Percentiles rank a stretch among this genome's conserved stretches.
Evolutionary conservation across 805 yeast genomes (phyloP).

Genomic region (Candida michaelii): DNA sequence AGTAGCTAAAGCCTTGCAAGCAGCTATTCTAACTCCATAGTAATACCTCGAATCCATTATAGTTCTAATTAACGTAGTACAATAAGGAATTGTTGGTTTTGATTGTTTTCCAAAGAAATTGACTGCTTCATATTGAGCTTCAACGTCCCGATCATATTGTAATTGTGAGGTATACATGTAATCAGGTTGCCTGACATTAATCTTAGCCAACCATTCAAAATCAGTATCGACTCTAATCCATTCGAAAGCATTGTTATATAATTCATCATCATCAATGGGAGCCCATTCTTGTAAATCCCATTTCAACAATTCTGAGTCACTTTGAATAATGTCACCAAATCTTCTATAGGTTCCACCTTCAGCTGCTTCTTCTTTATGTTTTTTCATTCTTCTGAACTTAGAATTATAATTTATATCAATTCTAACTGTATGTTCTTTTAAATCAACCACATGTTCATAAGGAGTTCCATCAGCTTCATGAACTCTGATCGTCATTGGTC

Average conservation of each 20-base stretch:
- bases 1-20: constrained; percentile 75
- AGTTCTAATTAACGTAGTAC: constrained; percentile 77
- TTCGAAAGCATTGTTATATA: constrained; percentile 85
- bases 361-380: constrained; percentile 46
- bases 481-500: constrained; percentile 94
- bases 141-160: constrained; percentile 93
- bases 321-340: constrained; percentile 75
- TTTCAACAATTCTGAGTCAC: constrained; percentile 56
- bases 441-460: constrained; percentile 92
- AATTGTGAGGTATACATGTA: constrained; percentile 93
- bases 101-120: constrained; percentile 62
- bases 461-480: constrained; percentile 99
- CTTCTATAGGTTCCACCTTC: constrained; percentile 40
- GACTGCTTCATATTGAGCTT: constrained; percentile 88
- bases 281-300: constrained; percentile 79
- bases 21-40: constrained; percentile 85
- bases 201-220: constrained; percentile 90
- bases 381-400: constrained; percentile 79
- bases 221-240: constrained; percentile 99
- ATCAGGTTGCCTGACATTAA: constrained; percentile 84
- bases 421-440: constrained; percentile 81
- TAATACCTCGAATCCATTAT: constrained; percentile 81
- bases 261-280: constrained; percentile 64
- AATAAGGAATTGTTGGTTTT: constrained; percentile 62
- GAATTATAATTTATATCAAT: constrained; percentile 95